Evolutionary conservation across 495 filamentous ascomycete genomes (phyloP).

Genomic region (Geopyxis carbonaria): DNA sequence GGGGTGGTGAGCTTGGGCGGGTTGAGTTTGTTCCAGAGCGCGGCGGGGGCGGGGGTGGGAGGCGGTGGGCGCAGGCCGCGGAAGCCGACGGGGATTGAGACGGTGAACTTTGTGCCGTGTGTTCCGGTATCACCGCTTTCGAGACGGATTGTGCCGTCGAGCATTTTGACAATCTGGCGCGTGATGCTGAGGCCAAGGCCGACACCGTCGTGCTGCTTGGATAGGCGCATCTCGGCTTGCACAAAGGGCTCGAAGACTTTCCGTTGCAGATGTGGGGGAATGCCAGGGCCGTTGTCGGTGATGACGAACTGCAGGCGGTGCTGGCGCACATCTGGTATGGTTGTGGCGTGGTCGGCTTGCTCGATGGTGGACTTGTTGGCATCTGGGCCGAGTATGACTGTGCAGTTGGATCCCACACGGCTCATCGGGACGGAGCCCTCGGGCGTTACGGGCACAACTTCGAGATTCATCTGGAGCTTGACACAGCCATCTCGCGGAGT

Average conservation of each 20-base stretch:
- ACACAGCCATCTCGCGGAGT: slow-evolving; percentile 37
- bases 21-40: too few relatives aligned
- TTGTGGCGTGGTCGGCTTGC: too few relatives aligned
- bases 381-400: too few relatives aligned
- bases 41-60: slow-evolving; percentile 1
- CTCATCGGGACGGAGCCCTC: too few relatives aligned
- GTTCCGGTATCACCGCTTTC: slow-evolving; percentile 41
- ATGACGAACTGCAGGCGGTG: slow-evolving; percentile 74
- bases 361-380: too few relatives aligned
- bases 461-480: neutral
- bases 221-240: slow-evolving; percentile 73
- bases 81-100: slow-evolving; percentile 65
- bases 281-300: slow-evolving; percentile 80
- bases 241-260: slow-evolving; percentile 89
- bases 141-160: slow-evolving; percentile 60
- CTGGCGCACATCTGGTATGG: too few relatives aligned
- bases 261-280: slow-evolving; percentile 54
- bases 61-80: slow-evolving; percentile 10
- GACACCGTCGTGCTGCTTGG: slow-evolving; percentile 80
- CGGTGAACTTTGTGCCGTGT: slow-evolving; percentile 68
- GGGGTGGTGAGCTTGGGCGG: slow-evolving; percentile 16
- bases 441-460: too few relatives aligned
- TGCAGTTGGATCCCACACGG: too few relatives aligned
- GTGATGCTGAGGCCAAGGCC: slow-evolving; percentile 85
- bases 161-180: slow-evolving; percentile 62